Evolutionary conservation across 2,329 filamentous ascomycete genomes (phyloP).

Genomic region (Scedosporium dehoogii): DNA sequence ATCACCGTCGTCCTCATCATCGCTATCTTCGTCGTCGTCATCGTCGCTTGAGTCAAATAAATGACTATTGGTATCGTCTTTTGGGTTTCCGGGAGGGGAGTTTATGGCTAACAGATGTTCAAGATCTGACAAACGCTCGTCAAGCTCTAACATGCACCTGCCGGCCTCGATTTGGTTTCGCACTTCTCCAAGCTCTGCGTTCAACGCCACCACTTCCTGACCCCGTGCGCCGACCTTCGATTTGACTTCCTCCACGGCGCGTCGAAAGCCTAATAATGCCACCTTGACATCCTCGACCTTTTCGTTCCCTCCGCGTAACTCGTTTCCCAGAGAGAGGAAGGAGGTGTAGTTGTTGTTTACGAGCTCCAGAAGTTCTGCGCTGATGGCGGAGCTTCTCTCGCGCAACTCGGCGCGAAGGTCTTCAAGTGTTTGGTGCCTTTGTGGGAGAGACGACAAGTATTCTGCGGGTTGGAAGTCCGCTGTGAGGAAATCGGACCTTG

Average conservation of each 20-base stretch:
- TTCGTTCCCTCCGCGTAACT: constrained; percentile 80
- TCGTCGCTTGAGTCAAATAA: constrained; percentile 22
- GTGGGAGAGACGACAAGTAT: constrained; percentile 71
- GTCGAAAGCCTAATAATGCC: constrained; percentile 72
- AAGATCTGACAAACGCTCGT: constrained; percentile 50
- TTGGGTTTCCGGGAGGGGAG: constrained; percentile 12
- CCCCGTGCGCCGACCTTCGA: constrained; percentile 53
- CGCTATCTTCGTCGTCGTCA: constrained; percentile 29
- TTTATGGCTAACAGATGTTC: constrained; percentile 54
- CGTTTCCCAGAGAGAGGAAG: constrained; percentile 74
- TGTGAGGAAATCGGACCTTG: constrained; percentile 71
- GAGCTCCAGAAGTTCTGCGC: constrained; percentile 80
- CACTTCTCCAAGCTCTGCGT: constrained; percentile 58
- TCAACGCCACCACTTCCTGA: constrained; percentile 49
- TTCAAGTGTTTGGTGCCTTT: constrained; percentile 91
- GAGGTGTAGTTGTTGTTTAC: constrained; percentile 94
- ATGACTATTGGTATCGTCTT: constrained; percentile 9
- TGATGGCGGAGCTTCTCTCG: constrained; percentile 67
- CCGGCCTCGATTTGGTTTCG: constrained; percentile 52
- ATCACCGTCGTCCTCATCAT: constrained; percentile 19
- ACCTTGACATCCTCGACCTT: constrained; percentile 84
- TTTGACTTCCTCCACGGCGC: constrained; percentile 70
- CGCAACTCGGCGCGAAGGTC: constrained; percentile 82
- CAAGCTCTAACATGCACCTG: constrained; percentile 55
- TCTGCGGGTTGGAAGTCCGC: constrained; percentile 66